Evolutionary conservation across 257 asterid genomes (phyloP), one percentile per base, ranked within the genome.

Genomic region (Anisodus acutangulus): DNA sequence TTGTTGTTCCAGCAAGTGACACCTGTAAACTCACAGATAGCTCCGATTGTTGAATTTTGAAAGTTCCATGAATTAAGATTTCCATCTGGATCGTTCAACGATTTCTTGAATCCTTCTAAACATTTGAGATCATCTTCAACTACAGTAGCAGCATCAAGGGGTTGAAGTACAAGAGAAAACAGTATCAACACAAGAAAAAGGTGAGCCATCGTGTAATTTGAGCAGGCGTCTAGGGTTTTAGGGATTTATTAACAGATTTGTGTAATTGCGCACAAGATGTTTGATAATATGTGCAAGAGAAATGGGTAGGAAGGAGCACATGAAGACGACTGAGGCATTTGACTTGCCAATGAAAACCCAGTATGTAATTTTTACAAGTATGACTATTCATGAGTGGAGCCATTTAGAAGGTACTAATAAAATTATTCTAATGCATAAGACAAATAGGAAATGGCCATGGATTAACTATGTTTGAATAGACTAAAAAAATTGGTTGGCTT

Each of bases 1-100:
- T 88, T 86, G 79, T 87, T 88, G 88, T 93, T 93, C 98, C 98
- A 95, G 92, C 98, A 95, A 7, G 87, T 16, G 70, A 90, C 98
- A 6, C 98, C 98, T 12, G 60, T 83, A 84, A 95, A 95, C 10
- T 16, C 84, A 85, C 98, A 95, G 78, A 92, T 86, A 85, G 85
- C 92, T 0, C 92, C 97, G 37, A 89, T 85, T 1, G 95, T 60
- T 3, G 88, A 35, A 89, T 95, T 95, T 59, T 87, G 64, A 83
- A 95, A 92, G 84, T 58, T 83, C 98, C 98, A 95, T 0, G 91
- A 86, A n/a, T 3, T 58, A 55, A 93, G 91, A 80, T 79, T 90
- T 6, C 85, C 88, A 69, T 17, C 84, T 8, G 95, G 85, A 81
- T 95, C 97, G 2, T 74, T 47, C 64, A 92, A 84, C 3, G 96